These are phyloP conservation scores for Ajuga chamaepitys DNA, from an alignment of 257 asterid genomes.

Conservation along the genomic window DNA sequence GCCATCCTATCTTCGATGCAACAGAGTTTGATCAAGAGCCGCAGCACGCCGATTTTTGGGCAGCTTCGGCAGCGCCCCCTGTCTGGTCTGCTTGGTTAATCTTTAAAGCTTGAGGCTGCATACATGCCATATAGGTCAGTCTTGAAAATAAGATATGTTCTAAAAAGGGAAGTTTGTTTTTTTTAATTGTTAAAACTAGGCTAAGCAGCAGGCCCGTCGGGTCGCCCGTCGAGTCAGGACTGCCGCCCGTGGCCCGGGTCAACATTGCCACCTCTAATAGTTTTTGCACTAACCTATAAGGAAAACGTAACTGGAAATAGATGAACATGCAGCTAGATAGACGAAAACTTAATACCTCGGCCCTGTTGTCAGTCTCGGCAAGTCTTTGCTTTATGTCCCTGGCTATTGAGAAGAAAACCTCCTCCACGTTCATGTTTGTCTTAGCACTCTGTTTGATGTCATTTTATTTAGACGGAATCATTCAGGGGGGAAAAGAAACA, in stretches of 20 bases:
- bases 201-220: no score
- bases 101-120: slow-evolving; percentile 74
- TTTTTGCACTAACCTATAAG: no score
- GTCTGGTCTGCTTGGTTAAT: slow-evolving; percentile 65
- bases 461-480: slow-evolving; percentile 15
- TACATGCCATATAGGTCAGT: slow-evolving; percentile 7
- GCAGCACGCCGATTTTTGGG: slow-evolving; percentile 80
- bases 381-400: slow-evolving; percentile 94
- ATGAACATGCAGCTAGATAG: not conserved
- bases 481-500: not conserved
- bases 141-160: no score
- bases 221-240: no score
- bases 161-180: no score
- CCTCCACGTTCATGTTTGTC: slow-evolving; percentile 93
- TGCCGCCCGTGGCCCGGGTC: no score
- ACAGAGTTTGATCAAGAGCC: slow-evolving; percentile 44
- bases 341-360: slow-evolving; percentile 43
- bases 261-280: no score
- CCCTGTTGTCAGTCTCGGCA: slow-evolving; percentile 66
- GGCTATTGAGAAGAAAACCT: slow-evolving; percentile 91
- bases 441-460: slow-evolving; percentile 70
- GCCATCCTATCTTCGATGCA: slow-evolving; percentile 20
- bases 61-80: slow-evolving; percentile 46
- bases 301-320: not conserved
- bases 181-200: no score